Conservation (phyloP, 2,329 filamentous ascomycete species). For the Hymenoscyphus occultus region DNA sequence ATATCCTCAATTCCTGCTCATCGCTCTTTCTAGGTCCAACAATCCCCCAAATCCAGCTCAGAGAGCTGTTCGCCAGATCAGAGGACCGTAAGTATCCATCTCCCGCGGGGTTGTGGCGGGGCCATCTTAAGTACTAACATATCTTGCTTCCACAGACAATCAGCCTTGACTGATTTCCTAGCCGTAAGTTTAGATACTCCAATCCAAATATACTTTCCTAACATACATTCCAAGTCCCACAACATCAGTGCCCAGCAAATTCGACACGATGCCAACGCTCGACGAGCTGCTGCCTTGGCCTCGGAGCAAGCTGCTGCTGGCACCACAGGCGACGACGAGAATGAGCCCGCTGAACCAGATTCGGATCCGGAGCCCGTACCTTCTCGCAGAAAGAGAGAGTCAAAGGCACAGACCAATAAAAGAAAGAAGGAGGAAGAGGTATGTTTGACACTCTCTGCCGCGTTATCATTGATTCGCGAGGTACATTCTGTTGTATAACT, state of each 20-base stretch:
- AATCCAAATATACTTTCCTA: slow-evolving; percentile 30
- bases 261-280: slow-evolving; percentile 47
- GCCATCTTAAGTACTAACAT: slow-evolving; percentile 8
- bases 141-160: slow-evolving; percentile 45
- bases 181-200: slow-evolving; percentile 45
- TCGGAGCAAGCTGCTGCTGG: slow-evolving; percentile 29
- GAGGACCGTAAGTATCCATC: slow-evolving; percentile 31
- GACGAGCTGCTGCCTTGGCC: slow-evolving; percentile 42
- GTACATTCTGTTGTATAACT: neutral
- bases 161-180: slow-evolving; percentile 65
- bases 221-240: slow-evolving; percentile 57
- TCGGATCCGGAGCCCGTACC: slow-evolving; percentile 33
- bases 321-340: slow-evolving; percentile 42
- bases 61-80: slow-evolving; percentile 27
- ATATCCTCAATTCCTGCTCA: neutral
- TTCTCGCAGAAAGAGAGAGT: slow-evolving; percentile 27
- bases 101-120: neutral
- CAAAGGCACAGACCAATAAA: slow-evolving; percentile 33
- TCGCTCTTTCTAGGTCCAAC: neutral
- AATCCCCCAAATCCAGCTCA: slow-evolving; percentile 1
- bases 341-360: slow-evolving; percentile 23
- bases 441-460: slow-evolving; percentile 14
- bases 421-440: slow-evolving; percentile 43
- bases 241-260: slow-evolving; percentile 66
- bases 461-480: neutral